Conservation (phyloP, 768 basidiomycete genomes). For the Termitomyces sp. region DNA sequence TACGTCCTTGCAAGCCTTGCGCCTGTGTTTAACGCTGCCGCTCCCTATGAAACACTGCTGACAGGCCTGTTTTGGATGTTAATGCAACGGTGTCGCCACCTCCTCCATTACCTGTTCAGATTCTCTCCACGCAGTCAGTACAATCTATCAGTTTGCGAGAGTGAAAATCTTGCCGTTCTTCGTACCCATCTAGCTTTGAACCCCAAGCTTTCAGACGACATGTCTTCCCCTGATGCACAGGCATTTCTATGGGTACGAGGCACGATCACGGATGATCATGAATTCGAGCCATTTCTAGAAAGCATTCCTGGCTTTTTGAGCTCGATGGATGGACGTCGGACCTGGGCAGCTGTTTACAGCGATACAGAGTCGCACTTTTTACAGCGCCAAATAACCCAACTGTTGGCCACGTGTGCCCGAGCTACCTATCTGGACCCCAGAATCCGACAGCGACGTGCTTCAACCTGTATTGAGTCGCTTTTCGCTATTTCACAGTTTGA, state of each 20-base stretch:
- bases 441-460: not conserved
- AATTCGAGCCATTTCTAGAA: constrained; percentile 1
- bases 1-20: not conserved
- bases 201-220: not conserved
- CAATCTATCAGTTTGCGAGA: too few species aligned
- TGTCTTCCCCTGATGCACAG: not conserved
- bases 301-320: constrained; percentile 8
- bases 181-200: not conserved
- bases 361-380: not conserved
- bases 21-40: not conserved
- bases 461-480: not conserved
- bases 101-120: not conserved
- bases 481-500: constrained; percentile 1
- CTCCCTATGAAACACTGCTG: constrained; percentile 7
- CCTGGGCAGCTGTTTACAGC: constrained; percentile 1
- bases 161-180: not conserved
- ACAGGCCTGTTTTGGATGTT: not conserved
- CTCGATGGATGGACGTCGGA: not conserved
- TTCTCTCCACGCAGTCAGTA: not conserved
- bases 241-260: not conserved
- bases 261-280: constrained; percentile 1
- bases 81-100: not conserved
- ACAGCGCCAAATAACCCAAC: not conserved
- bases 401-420: not conserved
- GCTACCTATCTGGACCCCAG: not conserved